phyloP scores from a whole-genome alignment of 2,329 filamentous ascomycete genomes.

The Pezizomycotina sp. region DNA sequence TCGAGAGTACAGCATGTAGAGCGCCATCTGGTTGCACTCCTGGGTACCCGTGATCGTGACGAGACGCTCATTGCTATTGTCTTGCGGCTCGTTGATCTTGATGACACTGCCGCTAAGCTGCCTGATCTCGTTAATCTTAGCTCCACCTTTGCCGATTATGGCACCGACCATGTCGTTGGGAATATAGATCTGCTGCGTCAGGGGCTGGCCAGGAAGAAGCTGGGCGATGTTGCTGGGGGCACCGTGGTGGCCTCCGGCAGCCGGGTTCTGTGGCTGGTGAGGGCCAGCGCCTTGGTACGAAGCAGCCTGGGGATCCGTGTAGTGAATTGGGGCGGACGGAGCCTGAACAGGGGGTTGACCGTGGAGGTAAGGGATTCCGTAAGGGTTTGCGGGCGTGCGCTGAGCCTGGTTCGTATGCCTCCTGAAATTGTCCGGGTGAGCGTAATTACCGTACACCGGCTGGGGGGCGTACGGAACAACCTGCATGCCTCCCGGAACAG shows the following conservation, averaged over 20 bases:
- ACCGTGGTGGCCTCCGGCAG: constrained; percentile 42
- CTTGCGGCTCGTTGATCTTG: constrained; percentile 98
- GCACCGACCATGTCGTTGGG: constrained; percentile 99
- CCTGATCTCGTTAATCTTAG: constrained; percentile 98
- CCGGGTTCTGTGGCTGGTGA: constrained; percentile 52
- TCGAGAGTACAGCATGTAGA: constrained; percentile 97
- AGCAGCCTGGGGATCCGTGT: constrained; percentile 56
- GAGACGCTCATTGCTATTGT: constrained; percentile 94
- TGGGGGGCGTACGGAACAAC: constrained; percentile 96
- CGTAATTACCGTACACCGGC: constrained; percentile 80
- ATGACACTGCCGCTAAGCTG: constrained; percentile 95
- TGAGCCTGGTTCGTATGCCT: constrained; percentile 58
- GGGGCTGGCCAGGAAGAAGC: constrained; percentile 59
- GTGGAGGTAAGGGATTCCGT: constrained; percentile 56
- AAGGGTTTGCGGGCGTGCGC: constrained; percentile 58
- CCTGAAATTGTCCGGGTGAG: constrained; percentile 72
- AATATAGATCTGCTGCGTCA: constrained; percentile 98
- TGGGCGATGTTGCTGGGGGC: constrained; percentile 42
- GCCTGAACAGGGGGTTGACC: constrained; percentile 44
- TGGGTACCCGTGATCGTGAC: constrained; percentile 96
- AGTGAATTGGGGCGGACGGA: constrained; percentile 57
- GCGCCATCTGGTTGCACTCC: constrained; percentile 98
- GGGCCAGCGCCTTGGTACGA: constrained; percentile 65
- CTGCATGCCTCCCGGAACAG: constrained; percentile 93
- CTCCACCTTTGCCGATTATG: constrained; percentile 95